Base-by-base conservation (phyloP, 208 protist species). In the Angomonas deanei region DNA sequence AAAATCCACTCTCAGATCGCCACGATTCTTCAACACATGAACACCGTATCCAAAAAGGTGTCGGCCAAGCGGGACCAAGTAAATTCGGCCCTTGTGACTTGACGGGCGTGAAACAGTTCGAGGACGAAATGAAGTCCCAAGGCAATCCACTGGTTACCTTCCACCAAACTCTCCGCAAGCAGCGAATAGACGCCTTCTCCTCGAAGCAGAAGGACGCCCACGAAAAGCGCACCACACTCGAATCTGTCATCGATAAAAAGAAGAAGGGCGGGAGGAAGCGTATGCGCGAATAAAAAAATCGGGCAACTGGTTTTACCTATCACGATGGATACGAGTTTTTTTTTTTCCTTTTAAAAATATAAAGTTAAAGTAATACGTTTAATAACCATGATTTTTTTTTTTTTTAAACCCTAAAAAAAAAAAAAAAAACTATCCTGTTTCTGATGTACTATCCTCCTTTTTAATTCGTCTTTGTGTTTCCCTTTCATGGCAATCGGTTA, bases 51-150 rank as follows among this genome's bases (percentile, higher is more conserved):
- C 33, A 73, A 89, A 55, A 66, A 73, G 49, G 93, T 89, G 46
- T 71, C 75, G 53, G 61, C 77, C 17, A 76, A 79, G 66, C 86
- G 92, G 13, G 85, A 94, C 53, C 74, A 91, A 46, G 78, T 72
- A 17, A 70, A 63, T 91, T 83, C 53, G 92, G 88, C 2, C 92
- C 92, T 1, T 91, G 78, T 63, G 92, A 94, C 58, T 56, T 94
- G 21, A 70, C 84, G 0, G 70, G 80, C 5, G 82, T 93, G 46
- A 88, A 91, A 64, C 78, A 86, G 59, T 74, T 94, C 11, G 90
- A 94, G 67, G 90, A 93, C 21, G 78, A 88, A 33, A 64, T 89
- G 38, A 61, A 68, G 53, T 56, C 61, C 19, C 66, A 85, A 26
- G 75, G 76, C 24, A 91, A 72, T 63, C 70, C 85, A 1, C 66